Conservation (phyloP, 805 yeast genomes). For the Cyberlindnera euphorbiae region DNA sequence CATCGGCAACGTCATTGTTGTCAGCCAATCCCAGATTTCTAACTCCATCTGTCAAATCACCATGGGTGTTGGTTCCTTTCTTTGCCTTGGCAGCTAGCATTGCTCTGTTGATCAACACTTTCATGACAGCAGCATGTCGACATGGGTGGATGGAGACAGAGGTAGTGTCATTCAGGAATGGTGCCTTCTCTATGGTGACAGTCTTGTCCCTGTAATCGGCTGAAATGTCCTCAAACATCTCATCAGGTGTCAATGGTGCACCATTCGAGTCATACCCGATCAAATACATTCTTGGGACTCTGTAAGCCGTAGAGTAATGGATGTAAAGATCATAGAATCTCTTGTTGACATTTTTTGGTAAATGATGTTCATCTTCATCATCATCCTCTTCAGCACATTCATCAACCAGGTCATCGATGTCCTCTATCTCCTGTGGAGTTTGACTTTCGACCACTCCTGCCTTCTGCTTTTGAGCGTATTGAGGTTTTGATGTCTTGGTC, state of each 20-base stretch:
- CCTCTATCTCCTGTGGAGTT: constrained; percentile 29
- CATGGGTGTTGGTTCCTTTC: constrained; percentile 21
- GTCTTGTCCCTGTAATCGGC: constrained; percentile 92
- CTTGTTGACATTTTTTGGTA: constrained; percentile 33
- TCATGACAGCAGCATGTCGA: constrained; percentile 92
- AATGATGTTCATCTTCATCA: constrained; percentile 29
- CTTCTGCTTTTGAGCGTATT: constrained; percentile 16
- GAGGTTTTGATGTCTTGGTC: constrained; percentile 38
- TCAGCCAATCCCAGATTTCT: constrained; percentile 44
- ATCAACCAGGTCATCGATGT: constrained; percentile 40
- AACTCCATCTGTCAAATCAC: constrained; percentile 36
- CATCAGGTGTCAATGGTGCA: constrained; percentile 75
- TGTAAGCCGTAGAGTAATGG: constrained; percentile 87
- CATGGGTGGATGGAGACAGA: constrained; percentile 95
- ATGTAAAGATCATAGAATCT: constrained; percentile 86
- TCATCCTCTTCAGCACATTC: constrained; percentile 38
- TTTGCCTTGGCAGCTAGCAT: constrained; percentile 39
- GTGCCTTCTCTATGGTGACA: constrained; percentile 91
- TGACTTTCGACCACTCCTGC: constrained; percentile 3
- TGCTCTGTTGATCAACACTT: constrained; percentile 73
- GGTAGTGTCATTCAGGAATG: constrained; percentile 67
- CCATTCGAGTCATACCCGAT: constrained; percentile 86
- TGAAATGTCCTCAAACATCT: constrained; percentile 93
- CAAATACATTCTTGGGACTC: constrained; percentile 92
- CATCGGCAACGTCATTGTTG: constrained; percentile 25